Evolutionary conservation across 2,329 filamentous ascomycete species (phyloP), one percentile per base, ranked within the genome.

Genomic region (Beauveria asiatica): DNA sequence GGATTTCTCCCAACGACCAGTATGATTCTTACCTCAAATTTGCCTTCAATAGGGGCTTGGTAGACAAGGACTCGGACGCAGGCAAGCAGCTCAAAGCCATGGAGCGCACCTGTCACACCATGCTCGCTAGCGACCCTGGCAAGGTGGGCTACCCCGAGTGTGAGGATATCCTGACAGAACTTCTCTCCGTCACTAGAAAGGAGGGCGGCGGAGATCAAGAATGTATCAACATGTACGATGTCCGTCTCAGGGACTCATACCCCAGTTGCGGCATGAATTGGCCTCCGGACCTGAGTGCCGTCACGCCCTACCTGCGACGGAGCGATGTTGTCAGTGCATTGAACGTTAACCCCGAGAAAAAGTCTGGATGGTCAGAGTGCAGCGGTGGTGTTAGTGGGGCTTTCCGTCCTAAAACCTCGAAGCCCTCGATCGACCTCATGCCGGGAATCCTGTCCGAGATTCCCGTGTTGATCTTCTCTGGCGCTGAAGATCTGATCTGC

Each of bases 181-280:
- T 97, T 55, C 81, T 97, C 4, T 75, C 80, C 33, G 72, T 85
- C 52, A 92, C 90, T 2, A 79, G 82, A 57, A 77, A 70, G 11
- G 77, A 79, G 21, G 73, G 42, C 21, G 53, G 81, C 60, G 78
- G 80, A 54, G 72, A 82, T 46, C 74, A 81, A 52, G 74, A 81
- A 53, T 99, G 95, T 73, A 73, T 86, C 71, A 99, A 99, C 76
- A 97, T 97, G 90, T 99, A 99, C 73, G 94, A 99, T 72, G 83
- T 97, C 57, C 90, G 93, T 51, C 81, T 97, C 51, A 86, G 80
- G 64, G 94, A 99, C 73, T 77, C 77, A 7, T 91, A 84, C 72
- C 88, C 90, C 5, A 88, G 87, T 64, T 99, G 94, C 72, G 94
- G 94, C 66, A 96, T 96, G 92, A 93, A 92, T 76, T 99, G 95